Evolutionary conservation across 805 yeast species (phyloP).

Genomic region (Saccharomycopsis lassenensis): DNA sequence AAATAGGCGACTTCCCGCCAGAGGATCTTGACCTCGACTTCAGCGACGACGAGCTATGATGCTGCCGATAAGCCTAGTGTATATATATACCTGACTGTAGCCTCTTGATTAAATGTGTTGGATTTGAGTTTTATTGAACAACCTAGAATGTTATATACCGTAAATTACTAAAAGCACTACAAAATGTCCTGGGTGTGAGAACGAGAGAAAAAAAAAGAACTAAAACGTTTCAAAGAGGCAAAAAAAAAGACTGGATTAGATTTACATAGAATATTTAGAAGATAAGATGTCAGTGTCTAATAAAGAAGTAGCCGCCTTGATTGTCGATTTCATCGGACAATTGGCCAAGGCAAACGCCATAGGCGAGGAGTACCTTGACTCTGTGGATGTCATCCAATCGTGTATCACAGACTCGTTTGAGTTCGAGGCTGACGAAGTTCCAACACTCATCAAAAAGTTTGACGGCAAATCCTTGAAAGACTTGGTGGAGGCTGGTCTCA

Average conservation of each 20-base stretch:
- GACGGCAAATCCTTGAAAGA: constrained; percentile 38
- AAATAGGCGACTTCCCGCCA: constrained; percentile 58
- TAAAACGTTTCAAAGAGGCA: neutral
- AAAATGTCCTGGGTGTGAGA: too few relatives aligned
- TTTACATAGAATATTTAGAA: too few relatives aligned
- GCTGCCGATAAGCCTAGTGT: too few relatives aligned
- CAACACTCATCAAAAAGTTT: constrained; percentile 28
- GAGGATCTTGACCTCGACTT: constrained; percentile 30
- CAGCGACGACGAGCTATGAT: constrained; percentile 30
- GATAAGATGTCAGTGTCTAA: constrained; percentile 36
- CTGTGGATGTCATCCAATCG: constrained; percentile 88
- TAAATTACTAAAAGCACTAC: neutral
- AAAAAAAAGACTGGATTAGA: neutral
- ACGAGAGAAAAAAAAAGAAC: neutral
- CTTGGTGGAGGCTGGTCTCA: constrained; percentile 26
- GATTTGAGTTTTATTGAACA: too few relatives aligned
- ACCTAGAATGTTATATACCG: neutral
- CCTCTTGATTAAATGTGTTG: too few relatives aligned
- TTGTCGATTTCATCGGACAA: constrained; percentile 58
- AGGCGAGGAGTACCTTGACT: constrained; percentile 71
- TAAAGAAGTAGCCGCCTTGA: constrained; percentile 60
- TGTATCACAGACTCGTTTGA: constrained; percentile 83
- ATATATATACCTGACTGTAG: too few relatives aligned
- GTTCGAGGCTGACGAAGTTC: constrained; percentile 42
- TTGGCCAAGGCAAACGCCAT: constrained; percentile 52